phyloP scores from a whole-genome alignment of 78 protist genomes.

The Dictyostelium firmibasis region DNA sequence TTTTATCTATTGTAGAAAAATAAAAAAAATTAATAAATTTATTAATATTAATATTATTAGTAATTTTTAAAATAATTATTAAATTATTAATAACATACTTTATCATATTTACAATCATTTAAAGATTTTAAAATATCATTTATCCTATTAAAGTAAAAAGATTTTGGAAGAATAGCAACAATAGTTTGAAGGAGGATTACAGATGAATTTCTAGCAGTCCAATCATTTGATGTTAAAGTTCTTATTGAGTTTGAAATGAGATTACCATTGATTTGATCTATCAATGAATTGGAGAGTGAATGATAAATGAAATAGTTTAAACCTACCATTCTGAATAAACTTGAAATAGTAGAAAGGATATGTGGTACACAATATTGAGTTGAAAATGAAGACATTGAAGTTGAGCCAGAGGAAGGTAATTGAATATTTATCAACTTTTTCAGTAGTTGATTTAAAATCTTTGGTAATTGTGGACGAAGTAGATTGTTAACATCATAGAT shows the following conservation, averaged over 20 bases:
- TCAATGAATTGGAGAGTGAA: not conserved
- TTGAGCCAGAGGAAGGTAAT: not conserved
- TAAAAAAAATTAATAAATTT: not conserved
- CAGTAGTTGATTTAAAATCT: not conserved
- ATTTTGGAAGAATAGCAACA: not conserved
- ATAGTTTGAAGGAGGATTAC: not conserved
- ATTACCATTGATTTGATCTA: not conserved
- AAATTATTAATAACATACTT: conserved; percentile 16
- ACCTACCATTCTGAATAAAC: not conserved
- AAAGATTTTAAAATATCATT: conserved; percentile 11
- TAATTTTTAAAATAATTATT: no score
- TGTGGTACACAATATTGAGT: conserved; percentile 8
- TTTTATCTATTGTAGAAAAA: not conserved
- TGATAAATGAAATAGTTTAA: not conserved
- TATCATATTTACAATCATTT: conserved; percentile 21
- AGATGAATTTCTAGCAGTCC: not conserved
- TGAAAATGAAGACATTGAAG: conserved; percentile 8
- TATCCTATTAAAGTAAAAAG: not conserved
- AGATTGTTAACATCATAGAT: not conserved
- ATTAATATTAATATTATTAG: not conserved
- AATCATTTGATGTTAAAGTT: not conserved
- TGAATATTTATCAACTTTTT: not conserved
- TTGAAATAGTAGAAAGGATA: not conserved
- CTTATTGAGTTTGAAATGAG: not conserved
- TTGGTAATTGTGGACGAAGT: not conserved